These are phyloP conservation scores for Craspedostauros australis DNA, from an alignment of 108 stramenopile species.

Conservation along the genomic window DNA sequence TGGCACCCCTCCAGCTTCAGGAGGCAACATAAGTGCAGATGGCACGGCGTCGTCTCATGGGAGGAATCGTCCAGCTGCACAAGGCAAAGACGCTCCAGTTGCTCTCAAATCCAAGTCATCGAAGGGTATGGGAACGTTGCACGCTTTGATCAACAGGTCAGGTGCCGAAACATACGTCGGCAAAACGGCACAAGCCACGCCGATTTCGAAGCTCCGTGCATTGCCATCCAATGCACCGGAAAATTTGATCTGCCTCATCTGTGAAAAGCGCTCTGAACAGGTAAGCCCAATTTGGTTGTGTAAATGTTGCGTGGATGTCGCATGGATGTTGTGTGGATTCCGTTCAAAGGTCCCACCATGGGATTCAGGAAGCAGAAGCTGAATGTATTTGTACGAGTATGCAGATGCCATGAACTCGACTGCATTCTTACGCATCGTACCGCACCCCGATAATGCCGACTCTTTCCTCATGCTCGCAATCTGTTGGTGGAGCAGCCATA, in stretches of 20 bases:
- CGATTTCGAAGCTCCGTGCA: no score
- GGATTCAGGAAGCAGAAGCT: no score
- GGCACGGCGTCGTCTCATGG: background rate
- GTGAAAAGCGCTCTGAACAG: conserved; percentile 26
- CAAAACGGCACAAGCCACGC: conserved; percentile 1
- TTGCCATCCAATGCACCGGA: conserved; percentile 51
- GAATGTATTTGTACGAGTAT: no score
- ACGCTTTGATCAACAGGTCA: background rate
- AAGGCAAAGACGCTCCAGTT: background rate
- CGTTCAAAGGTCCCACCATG: background rate
- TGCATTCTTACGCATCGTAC: no score
- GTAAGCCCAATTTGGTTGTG: conserved; percentile 36
- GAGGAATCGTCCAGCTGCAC: conserved; percentile 1
- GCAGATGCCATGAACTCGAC: no score
- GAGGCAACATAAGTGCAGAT: no score
- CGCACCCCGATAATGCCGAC: no score
- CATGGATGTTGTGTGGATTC: conserved; percentile 3
- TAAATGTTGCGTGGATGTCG: conserved; percentile 21
- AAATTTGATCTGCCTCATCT: conserved; percentile 41
- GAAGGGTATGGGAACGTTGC: background rate
- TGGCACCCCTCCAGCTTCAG: no score
- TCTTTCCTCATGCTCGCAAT: no score
- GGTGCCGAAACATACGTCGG: background rate
- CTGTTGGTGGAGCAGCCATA: no score
- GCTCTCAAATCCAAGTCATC: background rate